Conservation (phyloP, 1,139 yeast genomes). For the Magnusiomyces paraingens region DNA sequence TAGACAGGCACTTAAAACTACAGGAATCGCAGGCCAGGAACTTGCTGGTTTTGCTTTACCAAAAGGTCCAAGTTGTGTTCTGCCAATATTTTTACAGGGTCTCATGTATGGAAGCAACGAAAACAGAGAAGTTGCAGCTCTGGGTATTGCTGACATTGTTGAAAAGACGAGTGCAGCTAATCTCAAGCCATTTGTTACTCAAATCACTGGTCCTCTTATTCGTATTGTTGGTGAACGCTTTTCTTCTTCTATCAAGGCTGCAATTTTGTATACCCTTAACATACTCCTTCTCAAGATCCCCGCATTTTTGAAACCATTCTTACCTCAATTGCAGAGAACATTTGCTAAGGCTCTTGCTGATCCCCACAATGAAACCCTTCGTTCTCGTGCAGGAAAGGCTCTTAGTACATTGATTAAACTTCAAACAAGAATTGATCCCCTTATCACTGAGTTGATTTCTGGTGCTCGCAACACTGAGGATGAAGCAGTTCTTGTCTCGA, state of each 20-base stretch:
- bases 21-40: constrained; percentile 60
- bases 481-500: constrained; percentile 72
- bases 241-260: constrained; percentile 83
- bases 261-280: constrained; percentile 79
- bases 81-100: constrained; percentile 92
- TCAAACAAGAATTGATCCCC: constrained; percentile 92
- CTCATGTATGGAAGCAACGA: constrained; percentile 87
- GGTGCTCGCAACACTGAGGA: constrained; percentile 56
- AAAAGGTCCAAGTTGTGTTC: constrained; percentile 78
- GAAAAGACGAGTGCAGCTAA: constrained; percentile 77
- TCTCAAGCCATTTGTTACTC: constrained; percentile 84
- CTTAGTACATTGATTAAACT: constrained; percentile 79
- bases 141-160: constrained; percentile 83
- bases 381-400: constrained; percentile 86
- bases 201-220: constrained; percentile 93
- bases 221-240: constrained; percentile 97
- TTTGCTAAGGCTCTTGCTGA: constrained; percentile 89
- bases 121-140: constrained; percentile 79
- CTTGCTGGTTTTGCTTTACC: constrained; percentile 73
- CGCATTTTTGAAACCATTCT: constrained; percentile 85
- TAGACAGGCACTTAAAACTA: constrained; percentile 59
- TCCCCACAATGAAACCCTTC: constrained; percentile 57
- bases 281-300: constrained; percentile 77
- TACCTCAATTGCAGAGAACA: constrained; percentile 96
- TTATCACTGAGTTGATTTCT: constrained; percentile 72